Evolutionary conservation across 2,329 filamentous ascomycete genomes (phyloP).

Genomic region (Phaeomoniella chlamydospora): DNA sequence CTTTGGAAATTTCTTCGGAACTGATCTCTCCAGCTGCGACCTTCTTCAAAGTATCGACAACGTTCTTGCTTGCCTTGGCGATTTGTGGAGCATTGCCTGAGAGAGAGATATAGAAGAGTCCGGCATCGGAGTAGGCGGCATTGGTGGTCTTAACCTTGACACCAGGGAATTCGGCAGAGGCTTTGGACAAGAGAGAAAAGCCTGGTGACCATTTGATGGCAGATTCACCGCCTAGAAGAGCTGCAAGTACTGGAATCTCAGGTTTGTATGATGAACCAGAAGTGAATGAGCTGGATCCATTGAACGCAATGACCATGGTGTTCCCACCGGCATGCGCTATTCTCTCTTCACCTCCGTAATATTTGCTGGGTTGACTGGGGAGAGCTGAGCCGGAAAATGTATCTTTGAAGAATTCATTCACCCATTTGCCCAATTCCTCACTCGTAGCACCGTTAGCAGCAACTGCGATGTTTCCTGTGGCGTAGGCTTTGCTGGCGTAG

Average conservation of each 20-base stretch:
- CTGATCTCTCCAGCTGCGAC: slow-evolving; percentile 60
- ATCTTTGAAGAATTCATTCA: slow-evolving; percentile 77
- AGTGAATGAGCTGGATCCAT: slow-evolving; percentile 65
- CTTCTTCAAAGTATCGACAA: slow-evolving; percentile 70
- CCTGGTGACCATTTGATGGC: slow-evolving; percentile 92
- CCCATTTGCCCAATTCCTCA: slow-evolving; percentile 70
- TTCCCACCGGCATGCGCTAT: slow-evolving; percentile 65
- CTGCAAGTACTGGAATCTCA: slow-evolving; percentile 72
- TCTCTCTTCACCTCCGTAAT: slow-evolving; percentile 91
- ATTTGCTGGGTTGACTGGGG: slow-evolving; percentile 57
- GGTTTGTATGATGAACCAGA: slow-evolving; percentile 64
- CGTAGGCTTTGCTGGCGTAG: slow-evolving; percentile 67
- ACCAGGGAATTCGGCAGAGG: slow-evolving; percentile 49
- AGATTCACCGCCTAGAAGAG: slow-evolving; percentile 79
- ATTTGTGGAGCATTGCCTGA: slow-evolving; percentile 61
- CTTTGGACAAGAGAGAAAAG: slow-evolving; percentile 81
- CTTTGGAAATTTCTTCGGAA: slow-evolving; percentile 83
- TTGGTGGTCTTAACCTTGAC: slow-evolving; percentile 62
- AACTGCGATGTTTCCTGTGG: slow-evolving; percentile 80
- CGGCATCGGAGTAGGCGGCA: slow-evolving; percentile 82
- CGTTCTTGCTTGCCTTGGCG: slow-evolving; percentile 56
- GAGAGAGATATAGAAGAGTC: slow-evolving; percentile 73
- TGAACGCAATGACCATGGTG: slow-evolving; percentile 81
- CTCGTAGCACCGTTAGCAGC: slow-evolving; percentile 78
- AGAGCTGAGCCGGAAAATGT: slow-evolving; percentile 38